phyloP scores from a whole-genome alignment of 2,329 filamentous ascomycete genomes.

The Helicocarpus griseus region DNA sequence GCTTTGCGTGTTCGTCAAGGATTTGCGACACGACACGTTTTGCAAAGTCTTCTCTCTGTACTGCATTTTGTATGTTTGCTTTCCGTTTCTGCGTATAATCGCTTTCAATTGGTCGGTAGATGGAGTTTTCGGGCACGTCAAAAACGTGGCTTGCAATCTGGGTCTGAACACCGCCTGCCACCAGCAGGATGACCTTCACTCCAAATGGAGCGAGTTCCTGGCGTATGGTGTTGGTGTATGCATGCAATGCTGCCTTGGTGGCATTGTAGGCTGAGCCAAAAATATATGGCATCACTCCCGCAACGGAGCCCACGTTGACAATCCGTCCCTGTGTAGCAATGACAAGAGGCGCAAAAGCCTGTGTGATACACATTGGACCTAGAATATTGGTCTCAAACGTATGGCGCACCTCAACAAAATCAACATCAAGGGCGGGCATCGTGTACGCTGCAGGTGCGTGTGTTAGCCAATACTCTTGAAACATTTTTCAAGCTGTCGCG shows the following conservation, averaged over 20 bases:
- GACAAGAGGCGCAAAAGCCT: slow-evolving; percentile 47
- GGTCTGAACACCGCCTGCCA: too few relatives aligned
- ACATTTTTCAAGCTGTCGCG: too few relatives aligned
- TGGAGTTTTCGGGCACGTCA: too few relatives aligned
- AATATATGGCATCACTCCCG: slow-evolving; percentile 35
- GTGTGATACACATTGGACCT: slow-evolving; percentile 48
- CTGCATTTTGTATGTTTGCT: too few relatives aligned
- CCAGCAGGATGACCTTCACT: too few relatives aligned
- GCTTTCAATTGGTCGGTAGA: too few relatives aligned
- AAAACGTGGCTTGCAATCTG: too few relatives aligned
- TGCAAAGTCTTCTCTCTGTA: too few relatives aligned
- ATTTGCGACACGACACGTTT: too few relatives aligned
- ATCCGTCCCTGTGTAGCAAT: slow-evolving; percentile 36
- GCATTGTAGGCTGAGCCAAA: slow-evolving; percentile 46
- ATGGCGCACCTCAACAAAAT: slow-evolving; percentile 37
- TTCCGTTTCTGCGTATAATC: too few relatives aligned
- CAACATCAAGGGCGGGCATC: slow-evolving; percentile 47
- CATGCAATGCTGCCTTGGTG: slow-evolving; percentile 50
- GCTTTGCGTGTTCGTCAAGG: too few relatives aligned
- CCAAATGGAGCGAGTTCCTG: slow-evolving; percentile 46
- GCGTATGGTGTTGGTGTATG: slow-evolving; percentile 48
- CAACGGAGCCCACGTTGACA: slow-evolving; percentile 37
- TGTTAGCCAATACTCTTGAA: slow-evolving; percentile 2
- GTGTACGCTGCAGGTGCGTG: slow-evolving; percentile 38
- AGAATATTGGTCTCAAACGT: slow-evolving; percentile 49